These are phyloP conservation scores for Allantophomopsis lycopodina DNA, from an alignment of 2,329 filamentous ascomycete species.

Conservation along the genomic window DNA sequence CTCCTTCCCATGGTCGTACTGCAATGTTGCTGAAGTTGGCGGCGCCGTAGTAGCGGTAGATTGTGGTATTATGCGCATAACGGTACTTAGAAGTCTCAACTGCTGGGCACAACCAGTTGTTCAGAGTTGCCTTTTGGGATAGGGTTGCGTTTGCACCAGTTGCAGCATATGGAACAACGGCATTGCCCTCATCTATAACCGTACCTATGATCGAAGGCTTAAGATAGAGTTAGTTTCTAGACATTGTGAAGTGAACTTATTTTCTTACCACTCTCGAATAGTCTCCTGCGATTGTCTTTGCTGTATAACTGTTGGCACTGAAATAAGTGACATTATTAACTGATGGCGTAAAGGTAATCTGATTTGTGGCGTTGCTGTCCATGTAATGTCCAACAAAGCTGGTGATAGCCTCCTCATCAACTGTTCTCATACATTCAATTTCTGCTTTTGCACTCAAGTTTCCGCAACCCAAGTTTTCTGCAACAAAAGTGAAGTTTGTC, in stretches of 20 bases:
- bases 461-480: constrained; percentile 13
- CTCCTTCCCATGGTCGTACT: constrained; percentile 13
- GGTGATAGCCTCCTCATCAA: constrained; percentile 8
- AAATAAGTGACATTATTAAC: constrained; percentile 14
- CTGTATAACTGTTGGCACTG: not conserved
- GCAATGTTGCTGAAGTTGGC: constrained; percentile 19
- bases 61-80: constrained; percentile 4
- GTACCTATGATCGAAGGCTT: no score
- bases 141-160: no score
- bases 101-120: constrained; percentile 15
- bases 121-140: not conserved
- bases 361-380: constrained; percentile 5
- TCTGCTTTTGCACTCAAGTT: constrained; percentile 8
- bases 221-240: no score
- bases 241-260: no score
- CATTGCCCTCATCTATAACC: no score
- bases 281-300: no score
- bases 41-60: constrained; percentile 17
- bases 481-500: no score
- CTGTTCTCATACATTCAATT: constrained; percentile 13
- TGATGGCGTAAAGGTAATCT: constrained; percentile 7
- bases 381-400: no score
- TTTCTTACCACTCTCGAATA: no score
- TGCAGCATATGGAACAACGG: no score
- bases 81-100: constrained; percentile 3